Base-by-base conservation (phyloP, 2,329 filamentous ascomycete species). In the Phoma sp. region DNA sequence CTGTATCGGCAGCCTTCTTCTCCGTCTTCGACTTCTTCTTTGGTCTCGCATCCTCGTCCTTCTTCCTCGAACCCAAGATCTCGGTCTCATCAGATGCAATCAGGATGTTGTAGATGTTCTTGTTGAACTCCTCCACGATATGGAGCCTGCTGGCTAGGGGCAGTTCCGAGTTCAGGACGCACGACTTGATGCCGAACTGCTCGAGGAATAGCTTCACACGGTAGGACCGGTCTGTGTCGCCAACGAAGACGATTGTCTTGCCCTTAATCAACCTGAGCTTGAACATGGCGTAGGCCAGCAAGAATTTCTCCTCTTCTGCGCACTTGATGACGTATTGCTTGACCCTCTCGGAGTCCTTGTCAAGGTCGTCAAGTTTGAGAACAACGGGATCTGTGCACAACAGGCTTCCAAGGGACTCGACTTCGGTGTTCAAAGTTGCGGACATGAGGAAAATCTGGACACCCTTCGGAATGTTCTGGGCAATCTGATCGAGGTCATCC, bases 81-180 rank as follows among this genome's bases (percentile, higher is more conserved):
- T 96, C 92, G 61, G 90, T 89, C 71, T 96, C 93, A 66, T 99
- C 95, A 0, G 91, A 93, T 0, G 95, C 95, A 66, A 99, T 96
- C 63, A 99, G 93, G 58, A 98, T 97, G 67, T 99, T 93, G 81
- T 99, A 99, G 6, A 98, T 87, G 47, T 91, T 90, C 76, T 90
- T 90, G 79, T 98, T 99, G 78, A 99, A 99, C 73, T 98, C 92
- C 67, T 98, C 90, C 2, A 99, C 93, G 2, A 96, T 92, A 71
- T 99, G 93, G 35, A 97, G 86, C 55, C 95, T 84, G 1, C 90
- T 95, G 69, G 97, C 97, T 61, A 98, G 88, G 0, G 95, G 95
- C 32, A 99, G 78, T 71, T 99, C 93, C 1, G 91, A 95, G 77
- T 99, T 99, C 36, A 99, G 79, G 25, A 97, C 90, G 75, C 91